Conservation (phyloP, 805 yeast species). For the Saccharomycodes ludwigii region DNA sequence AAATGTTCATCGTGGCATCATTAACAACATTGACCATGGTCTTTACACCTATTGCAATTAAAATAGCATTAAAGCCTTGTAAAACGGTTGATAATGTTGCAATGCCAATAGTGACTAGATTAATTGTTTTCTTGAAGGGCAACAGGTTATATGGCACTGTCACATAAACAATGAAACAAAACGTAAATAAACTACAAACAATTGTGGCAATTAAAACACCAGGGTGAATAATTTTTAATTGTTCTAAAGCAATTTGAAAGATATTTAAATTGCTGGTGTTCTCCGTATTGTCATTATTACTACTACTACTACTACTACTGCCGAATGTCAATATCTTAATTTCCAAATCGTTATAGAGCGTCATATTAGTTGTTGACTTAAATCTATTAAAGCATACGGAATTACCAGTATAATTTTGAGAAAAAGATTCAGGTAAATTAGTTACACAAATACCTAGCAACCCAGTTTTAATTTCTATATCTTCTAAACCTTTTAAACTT, state of each 20-base stretch:
- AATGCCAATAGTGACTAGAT: constrained; percentile 23
- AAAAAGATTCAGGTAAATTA: constrained; percentile 16
- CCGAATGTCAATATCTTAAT: constrained; percentile 15
- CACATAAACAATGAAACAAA: constrained; percentile 31
- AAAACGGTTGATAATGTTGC: constrained; percentile 32
- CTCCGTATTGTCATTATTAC: constrained; percentile 10
- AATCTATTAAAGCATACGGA: no score
- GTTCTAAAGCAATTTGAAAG: constrained; percentile 34
- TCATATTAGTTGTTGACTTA: constrained; percentile 9
- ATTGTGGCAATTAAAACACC: constrained; percentile 38
- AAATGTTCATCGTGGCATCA: constrained; percentile 37
- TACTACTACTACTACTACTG: constrained; percentile 18
- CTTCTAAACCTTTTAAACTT: constrained; percentile 19
- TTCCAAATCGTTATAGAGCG: constrained; percentile 16
- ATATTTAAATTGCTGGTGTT: constrained; percentile 27
- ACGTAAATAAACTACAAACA: constrained; percentile 29
- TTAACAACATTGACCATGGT: constrained; percentile 33
- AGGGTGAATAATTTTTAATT: constrained; percentile 39
- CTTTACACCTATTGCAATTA: constrained; percentile 44
- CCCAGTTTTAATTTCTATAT: constrained; percentile 37
- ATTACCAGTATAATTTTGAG: no score
- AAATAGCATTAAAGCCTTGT: constrained; percentile 58
- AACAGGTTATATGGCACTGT: constrained; percentile 37
- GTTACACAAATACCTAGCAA: constrained; percentile 46
- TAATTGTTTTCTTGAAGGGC: constrained; percentile 27